These are phyloP conservation scores for Fusarium proliferatum DNA, from an alignment of 2,329 filamentous ascomycete species.

Conservation along the genomic window DNA sequence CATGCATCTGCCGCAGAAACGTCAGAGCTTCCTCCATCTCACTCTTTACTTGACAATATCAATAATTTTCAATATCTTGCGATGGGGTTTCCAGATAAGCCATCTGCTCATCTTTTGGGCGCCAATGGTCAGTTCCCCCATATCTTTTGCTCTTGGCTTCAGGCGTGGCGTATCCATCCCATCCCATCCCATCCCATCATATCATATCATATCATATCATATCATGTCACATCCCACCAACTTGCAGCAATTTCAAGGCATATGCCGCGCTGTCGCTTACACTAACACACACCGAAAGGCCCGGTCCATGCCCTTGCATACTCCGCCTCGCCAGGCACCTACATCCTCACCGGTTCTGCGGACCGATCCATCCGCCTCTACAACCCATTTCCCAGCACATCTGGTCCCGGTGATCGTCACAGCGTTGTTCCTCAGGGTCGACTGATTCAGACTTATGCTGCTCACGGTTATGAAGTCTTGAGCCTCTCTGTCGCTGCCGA, in stretches of 20 bases:
- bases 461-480: slow-evolving; percentile 93
- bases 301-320: slow-evolving; percentile 79
- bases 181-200: not conserved
- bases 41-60: not conserved
- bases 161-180: slow-evolving; percentile 26
- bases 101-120: slow-evolving; percentile 66
- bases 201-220: not conserved
- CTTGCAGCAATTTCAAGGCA: slow-evolving; percentile 5
- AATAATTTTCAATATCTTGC: slow-evolving; percentile 11
- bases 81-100: slow-evolving; percentile 61
- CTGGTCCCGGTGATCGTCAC: slow-evolving; percentile 45
- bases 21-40: slow-evolving; percentile 25
- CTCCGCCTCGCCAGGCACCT: slow-evolving; percentile 77
- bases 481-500: slow-evolving; percentile 78
- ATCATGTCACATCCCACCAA: not conserved
- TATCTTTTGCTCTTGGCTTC: slow-evolving; percentile 18
- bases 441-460: slow-evolving; percentile 88
- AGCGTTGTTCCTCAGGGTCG: slow-evolving; percentile 59
- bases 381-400: slow-evolving; percentile 72
- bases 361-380: slow-evolving; percentile 89
- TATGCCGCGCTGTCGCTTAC: slow-evolving; percentile 37
- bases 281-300: slow-evolving; percentile 56
- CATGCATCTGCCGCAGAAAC: slow-evolving; percentile 22
- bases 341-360: slow-evolving; percentile 85
- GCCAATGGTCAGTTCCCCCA: slow-evolving; percentile 62